Percentiles rank a stretch among this genome's conserved stretches.
phyloP scores from a whole-genome alignment of 257 asterid genomes.

The Petunia secreta region DNA sequence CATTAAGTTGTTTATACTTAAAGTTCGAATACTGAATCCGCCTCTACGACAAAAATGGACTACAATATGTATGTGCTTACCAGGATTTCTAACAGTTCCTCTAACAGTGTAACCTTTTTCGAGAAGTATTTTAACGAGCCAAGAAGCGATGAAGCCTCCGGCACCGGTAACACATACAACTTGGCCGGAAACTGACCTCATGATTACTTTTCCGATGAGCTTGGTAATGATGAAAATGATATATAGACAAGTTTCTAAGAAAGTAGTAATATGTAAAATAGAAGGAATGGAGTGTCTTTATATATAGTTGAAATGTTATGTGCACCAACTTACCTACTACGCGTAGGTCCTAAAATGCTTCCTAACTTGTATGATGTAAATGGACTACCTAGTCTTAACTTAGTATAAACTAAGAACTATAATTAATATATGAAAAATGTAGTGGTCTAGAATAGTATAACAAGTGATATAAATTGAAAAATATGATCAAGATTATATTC shows the following conservation, averaged over 20 bases:
- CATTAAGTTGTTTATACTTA: background rate
- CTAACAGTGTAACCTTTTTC: constrained; percentile 86
- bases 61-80: constrained; percentile 30
- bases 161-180: constrained; percentile 98
- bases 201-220: constrained; percentile 26
- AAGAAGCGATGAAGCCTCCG: constrained; percentile 96
- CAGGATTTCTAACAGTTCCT: constrained; percentile 96
- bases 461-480: too few relatives aligned
- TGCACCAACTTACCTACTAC: constrained; percentile 14
- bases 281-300: background rate
- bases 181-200: constrained; percentile 70
- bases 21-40: background rate
- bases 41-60: background rate
- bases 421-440: too few relatives aligned
- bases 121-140: constrained; percentile 85
- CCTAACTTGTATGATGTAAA: background rate
- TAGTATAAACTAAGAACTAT: too few relatives aligned
- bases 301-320: background rate
- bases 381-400: too few relatives aligned
- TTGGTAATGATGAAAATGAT: background rate
- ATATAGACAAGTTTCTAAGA: background rate
- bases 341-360: background rate
- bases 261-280: background rate
- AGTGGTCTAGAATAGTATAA: too few relatives aligned
- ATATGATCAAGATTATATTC: too few relatives aligned